Percentiles rank a stretch among this genome's conserved stretches.
These are phyloP conservation scores for Grosmannia penicillata DNA, from an alignment of 2,329 filamentous ascomycete species.

Conservation along the genomic window DNA sequence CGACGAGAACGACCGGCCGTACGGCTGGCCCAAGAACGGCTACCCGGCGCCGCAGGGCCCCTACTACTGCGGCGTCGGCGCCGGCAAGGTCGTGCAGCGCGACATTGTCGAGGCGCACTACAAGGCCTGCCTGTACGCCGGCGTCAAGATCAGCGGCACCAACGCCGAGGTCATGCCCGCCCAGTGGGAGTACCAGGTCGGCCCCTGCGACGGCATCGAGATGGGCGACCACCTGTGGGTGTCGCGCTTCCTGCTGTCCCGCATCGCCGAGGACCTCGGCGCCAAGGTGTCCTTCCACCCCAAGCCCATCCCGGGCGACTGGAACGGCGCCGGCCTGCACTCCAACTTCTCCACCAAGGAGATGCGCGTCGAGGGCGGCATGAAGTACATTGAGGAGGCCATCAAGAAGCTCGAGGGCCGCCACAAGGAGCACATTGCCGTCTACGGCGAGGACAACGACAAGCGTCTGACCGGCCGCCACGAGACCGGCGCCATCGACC, in stretches of 20 bases:
- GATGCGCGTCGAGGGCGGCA: constrained; percentile 83
- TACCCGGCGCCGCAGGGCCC: constrained; percentile 87
- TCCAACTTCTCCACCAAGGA: constrained; percentile 82
- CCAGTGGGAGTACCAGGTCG: constrained; percentile 14
- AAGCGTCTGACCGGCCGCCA: constrained; percentile 82
- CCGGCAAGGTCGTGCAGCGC: constrained; percentile 93
- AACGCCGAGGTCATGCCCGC: constrained; percentile 86
- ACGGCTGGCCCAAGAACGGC: constrained; percentile 78
- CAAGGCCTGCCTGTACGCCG: constrained; percentile 63
- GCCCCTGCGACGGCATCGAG: constrained; percentile 12
- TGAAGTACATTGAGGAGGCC: constrained; percentile 82
- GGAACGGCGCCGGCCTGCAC: constrained; percentile 70
- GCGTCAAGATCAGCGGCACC: constrained; percentile 90
- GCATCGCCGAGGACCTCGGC: constrained; percentile 86
- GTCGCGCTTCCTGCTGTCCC: constrained; percentile 64
- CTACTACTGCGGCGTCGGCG: constrained; percentile 97
- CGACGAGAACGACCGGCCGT: constrained; percentile 73
- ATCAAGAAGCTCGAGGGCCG: constrained; percentile 72
- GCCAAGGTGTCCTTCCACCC: constrained; percentile 90
- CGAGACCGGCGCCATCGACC: constrained; percentile 88
- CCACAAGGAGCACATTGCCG: constrained; percentile 71
- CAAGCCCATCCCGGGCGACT: constrained; percentile 87
- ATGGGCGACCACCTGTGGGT: constrained; percentile 96
- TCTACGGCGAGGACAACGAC: constrained; percentile 92
- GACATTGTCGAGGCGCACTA: constrained; percentile 88